These are phyloP conservation scores for Glycyrrhiza uralensis DNA, from an alignment of 306 rosid genomes.

Conservation along the genomic window DNA sequence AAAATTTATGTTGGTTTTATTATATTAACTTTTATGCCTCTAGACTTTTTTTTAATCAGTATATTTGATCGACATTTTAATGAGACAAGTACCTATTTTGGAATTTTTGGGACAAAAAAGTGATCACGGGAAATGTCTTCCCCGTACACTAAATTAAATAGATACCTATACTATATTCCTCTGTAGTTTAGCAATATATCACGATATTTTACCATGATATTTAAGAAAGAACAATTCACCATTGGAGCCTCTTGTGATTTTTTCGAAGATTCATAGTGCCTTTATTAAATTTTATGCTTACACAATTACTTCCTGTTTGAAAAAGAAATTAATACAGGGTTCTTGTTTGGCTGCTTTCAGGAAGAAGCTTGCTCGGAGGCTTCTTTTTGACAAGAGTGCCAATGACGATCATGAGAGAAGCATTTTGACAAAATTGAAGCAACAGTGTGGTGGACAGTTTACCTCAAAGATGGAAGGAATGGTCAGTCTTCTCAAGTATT, in stretches of 20 bases:
- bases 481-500: slow-evolving; percentile 48
- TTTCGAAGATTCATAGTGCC: neutral
- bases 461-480: slow-evolving; percentile 99
- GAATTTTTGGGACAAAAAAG: neutral
- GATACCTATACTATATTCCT: neutral
- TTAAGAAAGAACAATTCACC: neutral
- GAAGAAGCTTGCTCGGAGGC: slow-evolving; percentile 94
- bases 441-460: slow-evolving; percentile 93
- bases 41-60: neutral
- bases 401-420: slow-evolving; percentile 90
- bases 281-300: neutral
- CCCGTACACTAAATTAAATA: neutral
- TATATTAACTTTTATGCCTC: neutral
- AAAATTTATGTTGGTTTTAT: neutral
- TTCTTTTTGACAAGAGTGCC: slow-evolving; percentile 93
- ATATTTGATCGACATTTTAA: neutral
- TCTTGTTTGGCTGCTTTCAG: slow-evolving; percentile 43
- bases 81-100: neutral
- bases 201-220: slow-evolving; percentile 3
- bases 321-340: slow-evolving; percentile 11
- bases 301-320: neutral
- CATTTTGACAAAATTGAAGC: slow-evolving; percentile 82
- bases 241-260: neutral
- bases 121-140: neutral
- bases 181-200: neutral